Evolutionary conservation across 2,329 filamentous ascomycete genomes (phyloP), one percentile per base, ranked within the genome.

Genomic region (Sclerotinia sclerotiorum): DNA sequence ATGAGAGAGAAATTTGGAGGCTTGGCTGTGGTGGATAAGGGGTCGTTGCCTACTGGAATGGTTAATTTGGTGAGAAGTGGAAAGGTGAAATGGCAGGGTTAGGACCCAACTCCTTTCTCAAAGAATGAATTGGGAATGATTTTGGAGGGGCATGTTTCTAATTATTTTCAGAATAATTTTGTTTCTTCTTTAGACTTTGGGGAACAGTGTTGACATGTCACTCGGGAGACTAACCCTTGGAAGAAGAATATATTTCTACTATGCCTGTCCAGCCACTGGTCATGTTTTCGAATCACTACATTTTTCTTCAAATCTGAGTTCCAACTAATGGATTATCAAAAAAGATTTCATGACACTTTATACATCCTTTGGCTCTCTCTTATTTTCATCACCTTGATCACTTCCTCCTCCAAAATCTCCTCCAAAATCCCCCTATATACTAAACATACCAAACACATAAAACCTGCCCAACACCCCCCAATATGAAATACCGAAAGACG

Each of bases 1-100:
- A 77, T 82, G 75, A 77, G 77, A 57, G 73, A 77, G 66, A 74
- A 74, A 49, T 82, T 82, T 76, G 80, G 80, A 0, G 79, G 80
- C 1, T 67, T 81, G 65, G 75, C 76, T 42, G 74, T 82, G 61
- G 80, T 80, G 5, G 79, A 81, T 69, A 73, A 76, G 57, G 79
- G 79, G 1, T 65, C 82, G 63, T 70, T 82, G 68, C 81, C 81
- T 10, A 78, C 79, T 72, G 79, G 80, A 5, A 72, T 81, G 73
- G 76, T 81, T 58, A 75, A 75, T 68, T 76, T 80, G 71, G 70
- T 82, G 71, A 72, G 76, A 72, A 77, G 74, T 74, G 79, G 76
- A 69, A 76, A 76, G 69, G 78, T 76, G 56, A 75, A 78, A 70
- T 81, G 79, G 79, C 74, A 79, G 57, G 79, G 78, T 2, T 81